A percentile compares a stretch with the other conserved stretches of the same genome.
phyloP scores from a whole-genome alignment of 345 rosid species.

The Gossypium turneri region DNA sequence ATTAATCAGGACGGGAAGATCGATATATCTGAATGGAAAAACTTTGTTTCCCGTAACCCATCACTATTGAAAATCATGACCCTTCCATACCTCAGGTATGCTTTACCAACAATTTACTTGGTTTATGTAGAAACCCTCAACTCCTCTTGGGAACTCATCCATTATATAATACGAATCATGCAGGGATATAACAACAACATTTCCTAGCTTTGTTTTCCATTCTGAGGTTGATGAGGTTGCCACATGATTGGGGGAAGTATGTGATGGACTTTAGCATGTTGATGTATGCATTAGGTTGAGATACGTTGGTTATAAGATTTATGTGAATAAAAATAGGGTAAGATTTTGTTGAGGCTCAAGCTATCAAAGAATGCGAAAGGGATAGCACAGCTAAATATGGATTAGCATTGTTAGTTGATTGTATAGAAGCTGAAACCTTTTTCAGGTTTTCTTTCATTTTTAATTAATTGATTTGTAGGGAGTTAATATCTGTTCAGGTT shows the following conservation, averaged over 20 bases:
- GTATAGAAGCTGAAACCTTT: not conserved
- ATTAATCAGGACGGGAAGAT: slow-evolving; percentile 83
- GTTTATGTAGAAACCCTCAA: not conserved
- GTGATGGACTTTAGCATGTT: not conserved
- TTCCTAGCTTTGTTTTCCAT: slow-evolving; percentile 90
- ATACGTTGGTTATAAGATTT: not conserved
- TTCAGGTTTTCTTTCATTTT: not conserved
- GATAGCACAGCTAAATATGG: not conserved
- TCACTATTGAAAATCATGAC: slow-evolving; percentile 91
- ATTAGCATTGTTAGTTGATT: slow-evolving; percentile 1
- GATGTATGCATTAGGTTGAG: slow-evolving; percentile 3
- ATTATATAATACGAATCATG: slow-evolving; percentile 4
- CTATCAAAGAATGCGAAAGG: not conserved
- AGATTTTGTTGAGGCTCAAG: slow-evolving; percentile 4
- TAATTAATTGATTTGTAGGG: not conserved
- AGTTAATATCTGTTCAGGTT: not conserved
- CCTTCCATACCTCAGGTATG: slow-evolving; percentile 83
- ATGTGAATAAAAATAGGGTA: not conserved
- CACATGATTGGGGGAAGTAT: slow-evolving; percentile 28
- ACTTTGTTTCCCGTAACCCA: slow-evolving; percentile 80
- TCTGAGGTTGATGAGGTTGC: slow-evolving; percentile 95
- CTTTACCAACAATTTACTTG: not conserved
- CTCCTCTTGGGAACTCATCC: not conserved
- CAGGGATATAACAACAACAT: slow-evolving; percentile 95
- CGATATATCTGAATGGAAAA: slow-evolving; percentile 77